Evolutionary conservation across 2,329 filamentous ascomycete species (phyloP).

Genomic region (Aspergillus melleus): DNA sequence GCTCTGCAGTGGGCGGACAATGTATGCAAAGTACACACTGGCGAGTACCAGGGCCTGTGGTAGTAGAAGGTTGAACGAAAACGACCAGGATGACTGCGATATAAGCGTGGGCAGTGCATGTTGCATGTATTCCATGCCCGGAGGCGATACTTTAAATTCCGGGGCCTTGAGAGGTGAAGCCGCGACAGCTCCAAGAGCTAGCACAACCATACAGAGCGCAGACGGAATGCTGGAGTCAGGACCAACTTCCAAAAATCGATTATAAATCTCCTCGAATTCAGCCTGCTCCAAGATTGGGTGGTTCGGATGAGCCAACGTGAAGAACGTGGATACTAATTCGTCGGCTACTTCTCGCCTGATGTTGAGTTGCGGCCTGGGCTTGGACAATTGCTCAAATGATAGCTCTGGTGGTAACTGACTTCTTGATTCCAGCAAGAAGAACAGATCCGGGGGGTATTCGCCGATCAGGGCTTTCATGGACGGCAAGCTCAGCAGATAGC

Average conservation of each 20-base stretch:
- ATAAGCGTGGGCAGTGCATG: background rate
- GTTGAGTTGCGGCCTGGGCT: background rate
- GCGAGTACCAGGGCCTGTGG: background rate
- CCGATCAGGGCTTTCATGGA: background rate
- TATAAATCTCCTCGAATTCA: background rate
- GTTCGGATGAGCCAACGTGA: background rate
- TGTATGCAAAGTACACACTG: slow-evolving; percentile 2
- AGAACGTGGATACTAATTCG: background rate
- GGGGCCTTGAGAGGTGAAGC: background rate
- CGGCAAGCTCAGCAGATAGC: background rate
- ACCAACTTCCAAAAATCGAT: background rate
- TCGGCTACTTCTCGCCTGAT: background rate
- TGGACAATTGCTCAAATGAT: background rate
- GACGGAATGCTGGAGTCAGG: background rate
- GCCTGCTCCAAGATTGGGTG: background rate
- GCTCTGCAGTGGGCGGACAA: background rate
- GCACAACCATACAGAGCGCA: background rate
- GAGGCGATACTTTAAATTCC: background rate
- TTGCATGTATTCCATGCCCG: background rate
- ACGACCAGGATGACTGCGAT: background rate
- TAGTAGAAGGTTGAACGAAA: background rate
- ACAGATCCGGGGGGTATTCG: background rate
- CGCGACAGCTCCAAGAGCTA: background rate
- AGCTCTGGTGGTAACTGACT: background rate
- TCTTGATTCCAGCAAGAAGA: background rate